Evolutionary conservation across 768 basidiomycete genomes (phyloP).

Genomic region (Cystofilobasidium macerans): DNA sequence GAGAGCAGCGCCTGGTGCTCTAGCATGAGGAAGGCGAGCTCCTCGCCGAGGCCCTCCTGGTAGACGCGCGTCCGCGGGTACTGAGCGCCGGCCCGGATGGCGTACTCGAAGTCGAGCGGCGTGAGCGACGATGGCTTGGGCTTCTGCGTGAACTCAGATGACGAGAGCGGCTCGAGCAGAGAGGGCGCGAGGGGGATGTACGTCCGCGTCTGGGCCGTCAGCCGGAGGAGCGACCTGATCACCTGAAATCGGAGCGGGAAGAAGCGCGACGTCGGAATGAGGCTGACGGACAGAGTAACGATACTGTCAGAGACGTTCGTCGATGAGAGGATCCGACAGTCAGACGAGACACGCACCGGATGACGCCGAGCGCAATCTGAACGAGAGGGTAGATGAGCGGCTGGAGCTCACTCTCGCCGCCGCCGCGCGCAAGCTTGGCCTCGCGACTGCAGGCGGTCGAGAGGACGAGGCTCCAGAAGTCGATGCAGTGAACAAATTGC

Average conservation of each 20-base stretch:
- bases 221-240: conserved; percentile 71
- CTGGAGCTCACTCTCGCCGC: conserved; percentile 62
- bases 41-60: conserved; percentile 69
- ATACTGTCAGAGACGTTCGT: background rate
- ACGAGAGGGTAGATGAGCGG: conserved; percentile 91
- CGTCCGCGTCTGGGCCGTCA: conserved; percentile 67
- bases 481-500: conserved; percentile 91
- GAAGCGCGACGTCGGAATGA: conserved; percentile 79
- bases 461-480: conserved; percentile 90
- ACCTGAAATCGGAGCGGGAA: conserved; percentile 93
- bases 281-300: conserved; percentile 43
- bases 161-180: conserved; percentile 72
- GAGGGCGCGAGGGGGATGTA: conserved; percentile 82
- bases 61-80: conserved; percentile 82
- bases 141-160: conserved; percentile 56
- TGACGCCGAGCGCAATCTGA: conserved; percentile 83
- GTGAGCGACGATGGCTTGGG: conserved; percentile 75
- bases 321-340: background rate
- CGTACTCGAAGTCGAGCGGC: conserved; percentile 76
- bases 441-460: conserved; percentile 63
- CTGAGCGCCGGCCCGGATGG: conserved; percentile 74
- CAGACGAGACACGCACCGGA: conserved; percentile 47
- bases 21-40: conserved; percentile 61
- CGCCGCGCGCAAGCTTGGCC: conserved; percentile 45
- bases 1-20: conserved; percentile 67